Evolutionary conservation across 345 rosid species (phyloP).

Genomic region (Brassica nigra): DNA sequence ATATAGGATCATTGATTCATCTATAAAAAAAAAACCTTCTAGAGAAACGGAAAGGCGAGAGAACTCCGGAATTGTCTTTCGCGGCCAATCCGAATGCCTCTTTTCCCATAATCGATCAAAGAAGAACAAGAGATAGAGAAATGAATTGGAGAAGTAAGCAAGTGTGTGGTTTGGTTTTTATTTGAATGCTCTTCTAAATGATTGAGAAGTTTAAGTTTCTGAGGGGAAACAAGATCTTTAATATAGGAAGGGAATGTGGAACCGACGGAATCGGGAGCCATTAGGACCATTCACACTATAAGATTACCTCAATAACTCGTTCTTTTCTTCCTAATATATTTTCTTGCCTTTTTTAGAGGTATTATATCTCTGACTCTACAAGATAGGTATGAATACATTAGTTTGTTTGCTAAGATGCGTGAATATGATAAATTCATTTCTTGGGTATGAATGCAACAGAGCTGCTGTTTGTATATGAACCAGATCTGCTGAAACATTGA

Average conservation of each 20-base stretch:
- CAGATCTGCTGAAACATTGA: background rate
- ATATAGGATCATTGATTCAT: background rate
- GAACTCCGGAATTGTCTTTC: conserved; percentile 46
- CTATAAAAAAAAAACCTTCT: conserved; percentile 45
- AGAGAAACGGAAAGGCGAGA: conserved; percentile 53
- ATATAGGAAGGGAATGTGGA: conserved; percentile 28
- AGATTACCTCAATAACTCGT: conserved; percentile 14
- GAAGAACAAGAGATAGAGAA: conserved; percentile 2
- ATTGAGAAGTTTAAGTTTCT: conserved; percentile 5
- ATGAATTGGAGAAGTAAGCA: background rate
- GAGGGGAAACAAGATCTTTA: conserved; percentile 9
- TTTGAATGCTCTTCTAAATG: conserved; percentile 1
- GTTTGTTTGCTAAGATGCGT: background rate
- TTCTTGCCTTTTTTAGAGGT: conserved; percentile 2
- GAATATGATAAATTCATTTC: background rate
- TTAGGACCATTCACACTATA: conserved; percentile 25
- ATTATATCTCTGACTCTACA: background rate
- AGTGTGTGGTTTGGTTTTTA: background rate
- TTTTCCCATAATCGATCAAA: conserved; percentile 11
- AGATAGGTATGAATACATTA: background rate
- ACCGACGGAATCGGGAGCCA: conserved; percentile 14
- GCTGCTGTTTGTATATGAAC: background rate
- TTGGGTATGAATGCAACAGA: background rate
- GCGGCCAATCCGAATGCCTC: conserved; percentile 61
- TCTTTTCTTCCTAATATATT: conserved; percentile 24